Evolutionary conservation across 495 filamentous ascomycete genomes (phyloP).

Genomic region (Aspergillus sclerotiicarbonarius): DNA sequence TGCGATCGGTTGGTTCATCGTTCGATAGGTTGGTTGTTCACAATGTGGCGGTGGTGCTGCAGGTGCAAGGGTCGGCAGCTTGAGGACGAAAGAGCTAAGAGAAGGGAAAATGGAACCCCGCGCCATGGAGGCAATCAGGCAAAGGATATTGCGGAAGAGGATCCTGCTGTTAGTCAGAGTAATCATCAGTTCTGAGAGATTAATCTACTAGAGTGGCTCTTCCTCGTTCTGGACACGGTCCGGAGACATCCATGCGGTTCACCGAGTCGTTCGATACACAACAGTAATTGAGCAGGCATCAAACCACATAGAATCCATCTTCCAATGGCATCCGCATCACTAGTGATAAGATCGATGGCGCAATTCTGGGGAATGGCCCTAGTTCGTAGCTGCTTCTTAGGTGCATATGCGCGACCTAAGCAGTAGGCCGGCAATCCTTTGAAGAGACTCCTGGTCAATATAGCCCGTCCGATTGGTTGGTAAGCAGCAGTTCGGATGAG

Average conservation of each 20-base stretch:
- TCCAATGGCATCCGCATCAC: neutral
- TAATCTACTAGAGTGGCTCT: neutral
- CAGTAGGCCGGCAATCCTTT: slow-evolving; percentile 1
- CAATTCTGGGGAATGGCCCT: slow-evolving; percentile 40
- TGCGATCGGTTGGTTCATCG: neutral
- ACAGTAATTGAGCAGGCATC: neutral
- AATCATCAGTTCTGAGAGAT: neutral
- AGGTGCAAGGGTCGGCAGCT: neutral
- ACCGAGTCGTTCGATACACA: neutral
- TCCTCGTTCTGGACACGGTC: neutral
- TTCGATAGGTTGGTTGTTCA: neutral
- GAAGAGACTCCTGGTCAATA: neutral
- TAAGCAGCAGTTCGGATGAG: neutral
- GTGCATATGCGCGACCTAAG: neutral
- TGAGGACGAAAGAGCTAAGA: neutral
- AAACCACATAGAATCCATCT: neutral
- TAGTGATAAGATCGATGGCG: slow-evolving; percentile 34
- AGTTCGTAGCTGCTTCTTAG: slow-evolving; percentile 5
- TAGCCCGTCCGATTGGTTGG: neutral
- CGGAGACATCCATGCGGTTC: neutral
- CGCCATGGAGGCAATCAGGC: neutral
- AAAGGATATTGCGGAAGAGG: neutral
- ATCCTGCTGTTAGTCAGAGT: neutral
- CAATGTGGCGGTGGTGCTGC: neutral
- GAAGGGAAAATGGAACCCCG: too few relatives aligned